Base-by-base conservation (phyloP, 345 rosid species). In the Murraya paniculata region DNA sequence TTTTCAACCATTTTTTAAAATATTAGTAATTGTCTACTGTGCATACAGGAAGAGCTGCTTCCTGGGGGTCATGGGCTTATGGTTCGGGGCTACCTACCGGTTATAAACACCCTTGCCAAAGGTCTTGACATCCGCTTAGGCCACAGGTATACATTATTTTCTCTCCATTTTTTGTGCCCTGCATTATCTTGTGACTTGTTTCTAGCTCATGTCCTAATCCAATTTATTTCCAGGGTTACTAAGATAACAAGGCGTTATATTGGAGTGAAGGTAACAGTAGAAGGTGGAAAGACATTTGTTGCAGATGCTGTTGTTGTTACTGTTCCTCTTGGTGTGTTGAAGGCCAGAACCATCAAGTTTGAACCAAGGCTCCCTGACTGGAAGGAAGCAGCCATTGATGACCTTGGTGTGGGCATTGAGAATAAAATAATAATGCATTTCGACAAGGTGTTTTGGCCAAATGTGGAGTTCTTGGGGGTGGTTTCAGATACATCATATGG, bases 61-160 rank as follows among this genome's bases (percentile, higher is more conserved):
- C 98, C 98, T 28, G 98, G 99, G 78, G 99, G 99, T 64, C 99
- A 96, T 19, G 99, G 97, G 39, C 92, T 96, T 67, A 96, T 96
- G 99, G 98, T 96, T 38, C 87, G 99, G 87, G 99, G 99, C 64
- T 96, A 96, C 82, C 90, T 89, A 48, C 98, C 98, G 76, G 98
- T 96, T 16, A 90, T 96, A 78, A 94, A 94, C 86, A 92, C 99
- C 59, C 94, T 96, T 66, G 93, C 98, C 58, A 92, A 94, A 85
- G 99, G 98, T 58, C 91, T 96, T 41, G 97, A 96, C 82, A 86
- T 96, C 72, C 94, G 95, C 68, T 77, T 96, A 80, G 82, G 85
- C 83, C 98, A 90, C 84, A 92, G 97, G 98, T 94, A 85, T 28
- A 3, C 10, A 60, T 65, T 39, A 55, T 64, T 66, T 3, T 55